Evolutionary conservation across 345 rosid species (phyloP).

Genomic region (Brassica nigra): DNA sequence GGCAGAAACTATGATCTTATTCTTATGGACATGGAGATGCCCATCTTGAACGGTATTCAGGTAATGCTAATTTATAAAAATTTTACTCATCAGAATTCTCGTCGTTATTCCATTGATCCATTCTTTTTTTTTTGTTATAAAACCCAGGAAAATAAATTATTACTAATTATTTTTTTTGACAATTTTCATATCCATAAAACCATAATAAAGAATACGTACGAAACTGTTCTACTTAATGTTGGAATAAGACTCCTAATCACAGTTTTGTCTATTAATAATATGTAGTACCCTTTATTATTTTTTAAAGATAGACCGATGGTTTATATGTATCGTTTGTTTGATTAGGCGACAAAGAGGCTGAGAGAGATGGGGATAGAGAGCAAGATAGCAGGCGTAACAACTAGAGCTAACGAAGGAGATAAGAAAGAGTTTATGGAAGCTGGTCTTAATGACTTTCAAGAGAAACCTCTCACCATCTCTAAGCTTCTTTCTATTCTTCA

Average conservation of each 20-base stretch:
- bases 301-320: not conserved
- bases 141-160: not conserved
- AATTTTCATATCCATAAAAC: not conserved
- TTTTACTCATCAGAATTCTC: not conserved
- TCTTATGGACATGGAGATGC: constrained; percentile 94
- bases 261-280: not conserved
- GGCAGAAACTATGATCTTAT: constrained; percentile 72
- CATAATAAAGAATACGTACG: not conserved
- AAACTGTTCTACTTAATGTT: not conserved
- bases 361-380: constrained; percentile 75
- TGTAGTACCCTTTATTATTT: not conserved
- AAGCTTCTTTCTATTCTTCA: constrained; percentile 60
- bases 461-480: constrained; percentile 76
- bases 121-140: not conserved
- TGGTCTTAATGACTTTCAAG: constrained; percentile 73
- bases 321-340: not conserved
- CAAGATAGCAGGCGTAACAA: constrained; percentile 70
- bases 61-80: constrained; percentile 33
- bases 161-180: not conserved
- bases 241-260: not conserved
- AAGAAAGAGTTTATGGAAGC: constrained; percentile 68
- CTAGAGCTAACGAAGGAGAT: constrained; percentile 46
- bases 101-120: not conserved
- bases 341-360: constrained; percentile 64
- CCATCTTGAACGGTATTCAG: constrained; percentile 81